A percentile compares a stretch with the other conserved stretches of the same genome.
phyloP scores from a whole-genome alignment of 768 basidiomycete species.

The Mrakia gelida region DNA sequence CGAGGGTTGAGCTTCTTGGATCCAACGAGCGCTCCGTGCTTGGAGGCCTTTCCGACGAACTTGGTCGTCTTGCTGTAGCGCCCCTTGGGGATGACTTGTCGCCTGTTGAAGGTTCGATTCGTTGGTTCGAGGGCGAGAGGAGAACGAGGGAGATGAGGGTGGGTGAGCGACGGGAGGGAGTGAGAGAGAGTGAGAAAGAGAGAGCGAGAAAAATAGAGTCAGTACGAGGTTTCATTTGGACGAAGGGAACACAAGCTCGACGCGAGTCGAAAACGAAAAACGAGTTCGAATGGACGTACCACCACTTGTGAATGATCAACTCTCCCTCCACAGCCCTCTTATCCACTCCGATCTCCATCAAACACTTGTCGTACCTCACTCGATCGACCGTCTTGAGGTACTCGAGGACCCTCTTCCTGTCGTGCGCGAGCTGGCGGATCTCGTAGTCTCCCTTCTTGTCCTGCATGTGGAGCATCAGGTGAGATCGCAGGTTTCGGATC shows the following conservation, averaged over 20 bases:
- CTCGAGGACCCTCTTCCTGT: constrained; percentile 22
- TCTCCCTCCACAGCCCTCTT: constrained; percentile 32
- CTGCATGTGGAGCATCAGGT: constrained; percentile 22
- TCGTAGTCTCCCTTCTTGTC: constrained; percentile 2
- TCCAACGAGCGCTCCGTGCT: background rate
- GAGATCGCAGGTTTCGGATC: constrained; percentile 27
- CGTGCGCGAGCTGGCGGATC: constrained; percentile 1
- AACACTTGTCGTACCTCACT: constrained; percentile 29
- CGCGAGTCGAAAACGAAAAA: background rate
- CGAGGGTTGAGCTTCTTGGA: constrained; percentile 9
- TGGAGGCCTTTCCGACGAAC: constrained; percentile 5
- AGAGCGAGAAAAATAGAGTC: background rate
- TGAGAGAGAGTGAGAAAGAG: background rate
- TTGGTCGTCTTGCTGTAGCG: background rate
- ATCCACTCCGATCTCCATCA: constrained; percentile 32
- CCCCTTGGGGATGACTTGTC: constrained; percentile 14
- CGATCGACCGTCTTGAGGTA: constrained; percentile 29
- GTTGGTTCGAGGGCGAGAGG: too few relatives aligned
- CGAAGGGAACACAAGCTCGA: background rate
- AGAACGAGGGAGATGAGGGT: background rate
- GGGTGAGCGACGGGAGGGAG: background rate
- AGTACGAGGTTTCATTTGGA: background rate
- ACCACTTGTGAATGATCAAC: constrained; percentile 27
- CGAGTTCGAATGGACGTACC: constrained; percentile 12
- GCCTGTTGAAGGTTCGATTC: background rate